Conservation (phyloP, 2,329 filamentous ascomycete species). For the Aspergillus hortae region DNA sequence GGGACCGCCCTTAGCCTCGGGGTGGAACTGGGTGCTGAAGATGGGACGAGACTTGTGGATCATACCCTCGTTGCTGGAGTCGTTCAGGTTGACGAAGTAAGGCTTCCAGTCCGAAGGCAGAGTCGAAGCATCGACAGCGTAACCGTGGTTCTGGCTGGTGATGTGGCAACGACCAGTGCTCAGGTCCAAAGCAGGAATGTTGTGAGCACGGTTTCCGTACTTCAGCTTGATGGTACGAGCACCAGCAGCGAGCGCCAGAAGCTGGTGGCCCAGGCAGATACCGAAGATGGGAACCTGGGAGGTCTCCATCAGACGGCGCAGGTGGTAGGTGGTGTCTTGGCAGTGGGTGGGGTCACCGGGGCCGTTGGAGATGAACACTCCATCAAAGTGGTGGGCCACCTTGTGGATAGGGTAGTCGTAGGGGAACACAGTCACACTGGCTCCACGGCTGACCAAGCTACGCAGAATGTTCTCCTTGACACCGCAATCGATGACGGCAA, state of each 20-base stretch:
- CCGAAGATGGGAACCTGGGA: slow-evolving; percentile 93
- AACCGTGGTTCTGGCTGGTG: slow-evolving; percentile 97
- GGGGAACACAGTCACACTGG: slow-evolving; percentile 90
- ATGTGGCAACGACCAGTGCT: slow-evolving; percentile 98
- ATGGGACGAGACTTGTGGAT: slow-evolving; percentile 95
- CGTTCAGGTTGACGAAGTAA: slow-evolving; percentile 98
- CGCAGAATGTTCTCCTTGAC: slow-evolving; percentile 99
- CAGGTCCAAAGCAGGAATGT: slow-evolving; percentile 92
- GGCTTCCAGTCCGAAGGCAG: slow-evolving; percentile 87
- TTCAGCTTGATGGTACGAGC: slow-evolving; percentile 95
- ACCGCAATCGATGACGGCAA: slow-evolving; percentile 94
- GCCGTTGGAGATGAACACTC: slow-evolving; percentile 98
- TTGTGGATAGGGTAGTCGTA: slow-evolving; percentile 98
- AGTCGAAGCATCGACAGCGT: slow-evolving; percentile 83
- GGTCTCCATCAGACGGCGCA: slow-evolving; percentile 83
- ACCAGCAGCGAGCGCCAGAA: slow-evolving; percentile 83
- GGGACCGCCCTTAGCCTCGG: slow-evolving; percentile 94
- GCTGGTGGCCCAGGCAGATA: slow-evolving; percentile 96
- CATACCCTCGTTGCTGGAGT: slow-evolving; percentile 95
- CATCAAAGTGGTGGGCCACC: slow-evolving; percentile 95
- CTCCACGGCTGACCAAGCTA: slow-evolving; percentile 85
- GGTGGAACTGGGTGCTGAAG: slow-evolving; percentile 98
- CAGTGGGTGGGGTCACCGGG: slow-evolving; percentile 98
- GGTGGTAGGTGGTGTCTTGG: slow-evolving; percentile 88
- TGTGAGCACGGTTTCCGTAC: slow-evolving; percentile 98